Conservation (phyloP, 2,329 filamentous ascomycete species). For the Cladosporium sp. region DNA sequence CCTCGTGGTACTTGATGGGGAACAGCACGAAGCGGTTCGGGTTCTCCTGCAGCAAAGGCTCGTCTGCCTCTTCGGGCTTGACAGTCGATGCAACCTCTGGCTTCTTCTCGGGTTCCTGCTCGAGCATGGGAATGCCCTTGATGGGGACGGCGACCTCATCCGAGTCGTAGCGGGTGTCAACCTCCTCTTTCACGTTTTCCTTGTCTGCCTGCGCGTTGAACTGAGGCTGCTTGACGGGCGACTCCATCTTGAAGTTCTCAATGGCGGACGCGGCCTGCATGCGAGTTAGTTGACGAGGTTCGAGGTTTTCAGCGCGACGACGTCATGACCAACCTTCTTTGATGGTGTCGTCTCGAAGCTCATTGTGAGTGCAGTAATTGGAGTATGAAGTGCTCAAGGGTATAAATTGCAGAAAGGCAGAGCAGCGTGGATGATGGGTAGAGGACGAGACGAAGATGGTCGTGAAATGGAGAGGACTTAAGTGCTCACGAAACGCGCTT, state of each 20-base stretch:
- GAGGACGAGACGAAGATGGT: not conserved
- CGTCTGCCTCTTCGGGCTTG: conserved; percentile 65
- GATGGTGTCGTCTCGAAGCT: conserved; percentile 68
- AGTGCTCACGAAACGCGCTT: too few relatives aligned
- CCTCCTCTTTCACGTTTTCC: conserved; percentile 58
- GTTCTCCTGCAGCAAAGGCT: conserved; percentile 93
- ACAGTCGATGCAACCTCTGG: conserved; percentile 42
- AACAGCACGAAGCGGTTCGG: conserved; percentile 94
- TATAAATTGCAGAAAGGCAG: conserved; percentile 2
- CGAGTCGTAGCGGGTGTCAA: conserved; percentile 40
- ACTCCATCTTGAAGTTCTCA: conserved; percentile 86
- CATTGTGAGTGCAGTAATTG: conserved; percentile 20
- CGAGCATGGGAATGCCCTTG: conserved; percentile 44
- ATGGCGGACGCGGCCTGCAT: conserved; percentile 76
- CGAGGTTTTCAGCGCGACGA: conserved; percentile 32
- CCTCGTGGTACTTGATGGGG: conserved; percentile 99
- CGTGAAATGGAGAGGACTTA: too few relatives aligned
- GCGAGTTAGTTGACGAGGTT: conserved; percentile 32
- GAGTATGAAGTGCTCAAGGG: not conserved
- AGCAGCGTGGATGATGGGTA: conserved; percentile 1
- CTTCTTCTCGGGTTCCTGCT: conserved; percentile 27
- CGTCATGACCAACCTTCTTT: conserved; percentile 57
- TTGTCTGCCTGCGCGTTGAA: conserved; percentile 66
- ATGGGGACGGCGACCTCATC: conserved; percentile 53
- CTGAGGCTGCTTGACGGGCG: conserved; percentile 82